Evolutionary conservation across 2,329 filamentous ascomycete species (phyloP).

Genomic region (Bertia moriformis): DNA sequence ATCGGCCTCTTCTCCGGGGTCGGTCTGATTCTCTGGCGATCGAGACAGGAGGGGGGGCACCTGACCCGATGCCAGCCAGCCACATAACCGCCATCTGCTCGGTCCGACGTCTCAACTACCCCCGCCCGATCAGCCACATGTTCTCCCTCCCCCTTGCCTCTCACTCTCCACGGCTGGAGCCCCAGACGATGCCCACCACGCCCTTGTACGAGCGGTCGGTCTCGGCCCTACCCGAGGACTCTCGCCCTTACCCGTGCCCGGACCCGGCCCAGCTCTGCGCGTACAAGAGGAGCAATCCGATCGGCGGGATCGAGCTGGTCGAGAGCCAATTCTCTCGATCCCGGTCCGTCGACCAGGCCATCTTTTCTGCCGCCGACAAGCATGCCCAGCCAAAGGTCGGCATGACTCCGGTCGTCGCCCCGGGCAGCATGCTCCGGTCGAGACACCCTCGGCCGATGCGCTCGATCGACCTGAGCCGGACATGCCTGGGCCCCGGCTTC

Average conservation of each 20-base stretch:
- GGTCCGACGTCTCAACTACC: not conserved
- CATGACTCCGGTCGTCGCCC: conserved; percentile 43
- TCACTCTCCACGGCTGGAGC: conserved; percentile 29
- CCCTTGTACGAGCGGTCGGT: not conserved
- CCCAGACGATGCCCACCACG: not conserved
- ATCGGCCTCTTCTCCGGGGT: not conserved
- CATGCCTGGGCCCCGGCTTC: not conserved
- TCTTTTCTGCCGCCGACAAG: conserved; percentile 44
- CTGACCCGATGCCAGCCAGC: not conserved
- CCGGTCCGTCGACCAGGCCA: conserved; percentile 47
- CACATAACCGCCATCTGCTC: not conserved
- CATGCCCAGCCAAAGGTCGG: conserved; percentile 50
- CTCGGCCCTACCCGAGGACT: not conserved
- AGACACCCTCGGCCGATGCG: conserved; percentile 29
- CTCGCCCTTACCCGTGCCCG: no score
- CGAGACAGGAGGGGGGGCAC: not conserved
- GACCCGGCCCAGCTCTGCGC: no score
- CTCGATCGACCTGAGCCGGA: conserved; percentile 21
- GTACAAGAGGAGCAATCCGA: no score
- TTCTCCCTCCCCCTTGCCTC: no score
- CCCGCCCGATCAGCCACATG: not conserved
- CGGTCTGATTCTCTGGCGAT: not conserved
- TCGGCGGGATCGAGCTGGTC: conserved; percentile 3
- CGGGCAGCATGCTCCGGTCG: conserved; percentile 40
- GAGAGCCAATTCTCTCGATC: conserved; percentile 32